Conservation (phyloP, 495 filamentous ascomycete genomes). For the Schizothecium vesticola region DNA sequence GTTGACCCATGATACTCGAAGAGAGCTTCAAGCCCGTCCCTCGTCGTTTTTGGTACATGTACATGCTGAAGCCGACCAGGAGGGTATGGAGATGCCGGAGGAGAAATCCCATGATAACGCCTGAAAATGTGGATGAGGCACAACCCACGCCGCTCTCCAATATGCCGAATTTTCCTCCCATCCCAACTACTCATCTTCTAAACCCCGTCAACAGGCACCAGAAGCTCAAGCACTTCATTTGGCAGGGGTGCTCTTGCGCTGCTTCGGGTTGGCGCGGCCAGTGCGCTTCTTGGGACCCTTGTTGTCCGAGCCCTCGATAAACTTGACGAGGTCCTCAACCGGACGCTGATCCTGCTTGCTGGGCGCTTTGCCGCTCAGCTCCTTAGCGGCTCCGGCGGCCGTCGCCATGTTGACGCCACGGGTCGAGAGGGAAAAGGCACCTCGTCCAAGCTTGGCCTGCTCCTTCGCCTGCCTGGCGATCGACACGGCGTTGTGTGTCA, state of each 20-base stretch:
- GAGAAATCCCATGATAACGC: background rate
- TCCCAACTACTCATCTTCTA: background rate
- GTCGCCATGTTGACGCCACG: slow-evolving; percentile 45
- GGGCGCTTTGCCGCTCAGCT: background rate
- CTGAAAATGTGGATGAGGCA: background rate
- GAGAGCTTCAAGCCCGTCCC: background rate
- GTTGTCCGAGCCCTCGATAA: slow-evolving; percentile 9
- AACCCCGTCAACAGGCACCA: background rate
- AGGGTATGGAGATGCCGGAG: background rate
- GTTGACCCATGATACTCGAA: background rate
- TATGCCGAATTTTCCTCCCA: background rate
- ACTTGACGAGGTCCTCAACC: slow-evolving; percentile 14
- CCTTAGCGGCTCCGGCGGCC: background rate
- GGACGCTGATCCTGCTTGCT: background rate
- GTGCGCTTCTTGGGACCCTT: slow-evolving; percentile 9
- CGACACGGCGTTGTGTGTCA: slow-evolving; percentile 88
- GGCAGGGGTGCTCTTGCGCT: background rate
- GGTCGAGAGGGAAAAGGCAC: slow-evolving; percentile 39
- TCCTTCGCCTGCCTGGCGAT: slow-evolving; percentile 91
- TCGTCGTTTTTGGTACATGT: background rate
- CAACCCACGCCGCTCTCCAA: background rate
- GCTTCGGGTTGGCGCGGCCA: slow-evolving; percentile 6
- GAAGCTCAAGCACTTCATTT: background rate
- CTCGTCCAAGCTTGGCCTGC: slow-evolving; percentile 59
- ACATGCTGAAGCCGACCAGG: slow-evolving; percentile 1